Base-by-base conservation (phyloP, 495 filamentous ascomycete species). In the Aspergillus bertholletiae region DNA sequence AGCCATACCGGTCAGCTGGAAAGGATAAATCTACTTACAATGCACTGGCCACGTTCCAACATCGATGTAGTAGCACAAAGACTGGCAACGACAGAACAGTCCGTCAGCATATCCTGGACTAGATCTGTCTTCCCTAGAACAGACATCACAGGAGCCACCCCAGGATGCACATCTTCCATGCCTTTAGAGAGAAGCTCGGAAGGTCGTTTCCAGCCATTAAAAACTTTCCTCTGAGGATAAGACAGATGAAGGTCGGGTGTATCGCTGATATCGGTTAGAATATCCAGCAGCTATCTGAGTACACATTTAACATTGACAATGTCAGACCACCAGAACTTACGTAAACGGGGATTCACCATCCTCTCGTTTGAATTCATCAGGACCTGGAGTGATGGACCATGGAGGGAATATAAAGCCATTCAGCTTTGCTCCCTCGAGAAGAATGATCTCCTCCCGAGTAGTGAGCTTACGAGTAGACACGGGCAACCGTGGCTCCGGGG, bases 61-160 rank as follows among this genome's bases (percentile, higher is more conserved):
- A 86, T 79, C n/a, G 86, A 79, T 37, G 85, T 85, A 8, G 79
- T 85, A 46, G 93, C 91, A 64, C 92, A 97, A 11, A 99, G 80
- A 70, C 93, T 96, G 5, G 95, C 94, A 37, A 99, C 92, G 6
- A 99, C 92, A 5, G 94, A 97, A 61, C 94, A 99, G 62, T 99
- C 94, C 2, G 92, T 92, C 18, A 93, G 86, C 37, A 95, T 79
- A 66, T 97, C 94, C 71, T 99, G 94, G 5, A 96, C 90, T 12
- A 99, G 77, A 66, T 97, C 95, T 47, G 84, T 80, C 34, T 77
- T 76, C 1, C 71, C 60, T 4, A 64, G 63, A 1, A 80, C 71
- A 22, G 65, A 58, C 85, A 90, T 91, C 13, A 80, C 62, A 28
- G 77, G 74, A 12, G 46, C 12, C 39, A 40, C 35, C n/a, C 18